Conservation (phyloP, 441 rosid genomes). For the Erodium moschatum region DNA sequence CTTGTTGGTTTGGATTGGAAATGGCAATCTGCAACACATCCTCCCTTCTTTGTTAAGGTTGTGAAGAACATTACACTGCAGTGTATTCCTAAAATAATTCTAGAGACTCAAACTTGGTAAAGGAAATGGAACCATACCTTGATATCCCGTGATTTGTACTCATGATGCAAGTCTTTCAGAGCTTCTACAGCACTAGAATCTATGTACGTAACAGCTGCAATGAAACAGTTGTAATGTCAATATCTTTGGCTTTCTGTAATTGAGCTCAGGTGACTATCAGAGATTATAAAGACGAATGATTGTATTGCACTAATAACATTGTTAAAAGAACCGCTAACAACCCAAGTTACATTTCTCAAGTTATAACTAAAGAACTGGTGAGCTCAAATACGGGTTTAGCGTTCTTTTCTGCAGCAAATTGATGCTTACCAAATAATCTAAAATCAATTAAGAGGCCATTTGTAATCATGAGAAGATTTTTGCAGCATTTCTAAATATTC, state of each 20-base stretch:
- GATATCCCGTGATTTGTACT: constrained; percentile 59
- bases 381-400: too few relatives aligned
- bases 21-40: constrained; percentile 80
- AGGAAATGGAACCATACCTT: constrained; percentile 33
- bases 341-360: neutral
- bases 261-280: neutral
- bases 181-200: constrained; percentile 81
- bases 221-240: neutral
- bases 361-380: neutral
- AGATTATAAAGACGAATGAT: neutral
- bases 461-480: too few relatives aligned
- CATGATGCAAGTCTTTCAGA: constrained; percentile 61
- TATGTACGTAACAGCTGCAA: constrained; percentile 63
- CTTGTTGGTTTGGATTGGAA: constrained; percentile 78
- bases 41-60: too few relatives aligned
- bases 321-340: neutral
- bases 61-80: neutral
- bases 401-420: too few relatives aligned
- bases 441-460: too few relatives aligned
- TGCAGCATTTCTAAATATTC: neutral
- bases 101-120: neutral
- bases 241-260: neutral
- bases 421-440: too few relatives aligned
- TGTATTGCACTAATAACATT: too few relatives aligned
- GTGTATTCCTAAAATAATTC: neutral